Evolutionary conservation across 2,329 filamentous ascomycete species (phyloP), one percentile per base, ranked within the genome.

Genomic region (Pseudomassariella vexata): DNA sequence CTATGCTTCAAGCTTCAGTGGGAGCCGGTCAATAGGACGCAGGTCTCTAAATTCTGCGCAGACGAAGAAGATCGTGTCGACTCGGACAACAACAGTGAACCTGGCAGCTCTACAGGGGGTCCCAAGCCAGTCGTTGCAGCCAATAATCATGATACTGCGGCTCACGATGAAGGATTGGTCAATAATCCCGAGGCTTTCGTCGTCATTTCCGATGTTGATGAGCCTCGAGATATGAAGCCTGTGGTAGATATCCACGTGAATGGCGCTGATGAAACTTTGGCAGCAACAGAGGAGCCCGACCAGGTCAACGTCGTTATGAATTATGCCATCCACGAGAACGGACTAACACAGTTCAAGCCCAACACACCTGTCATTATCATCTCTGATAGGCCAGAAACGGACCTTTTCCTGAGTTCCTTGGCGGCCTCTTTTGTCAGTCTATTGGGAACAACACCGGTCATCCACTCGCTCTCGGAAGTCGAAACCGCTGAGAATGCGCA

Each of bases 1-100:
- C 30, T 48, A 5, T 48, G 44, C 31, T 48, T 42, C 23, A 47
- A 44, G 19, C 19, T 45, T 10, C 38, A 42, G 23, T 48, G 45
- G 45, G 45, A 46, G 28, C 37, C 41, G n/a, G 11, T 33, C 3
- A 16, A 21, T 8, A 12, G 20, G n/a, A 24, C 32, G n/a, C n/a
- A n/a, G n/a, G n/a, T n/a, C n/a, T n/a, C n/a, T n/a, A n/a, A n/a
- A n/a, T n/a, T n/a, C n/a, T n/a, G n/a, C n/a, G n/a, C n/a, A n/a
- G n/a, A n/a, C n/a, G n/a, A n/a, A n/a, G n/a, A n/a, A n/a, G n/a
- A n/a, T n/a, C n/a, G n/a, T 38, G 38, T 14, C 37, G 27, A 28
- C 32, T 28, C 29, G 12, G 37, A 40, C 20, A 28, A 38, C 4
- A 38, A 21, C 5, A 25, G 35, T 9, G 24, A 26, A 14, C 10